phyloP scores from a whole-genome alignment of 1,139 yeast genomes.

The Casaregolazyma lundiana region DNA sequence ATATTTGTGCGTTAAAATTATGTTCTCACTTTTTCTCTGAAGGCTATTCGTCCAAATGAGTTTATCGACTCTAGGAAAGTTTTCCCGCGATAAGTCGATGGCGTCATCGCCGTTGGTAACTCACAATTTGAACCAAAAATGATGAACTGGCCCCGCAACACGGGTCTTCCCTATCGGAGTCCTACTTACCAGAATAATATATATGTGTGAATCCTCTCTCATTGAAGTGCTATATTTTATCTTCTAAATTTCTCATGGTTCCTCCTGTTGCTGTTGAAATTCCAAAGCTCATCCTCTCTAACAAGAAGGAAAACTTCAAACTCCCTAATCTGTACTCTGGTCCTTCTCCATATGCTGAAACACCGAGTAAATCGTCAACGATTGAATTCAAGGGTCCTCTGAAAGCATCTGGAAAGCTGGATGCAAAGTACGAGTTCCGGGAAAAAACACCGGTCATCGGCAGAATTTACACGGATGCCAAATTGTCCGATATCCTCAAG shows the following conservation, averaged over 20 bases:
- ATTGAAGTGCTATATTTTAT: neutral
- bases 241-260: neutral
- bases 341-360: slow-evolving; percentile 26
- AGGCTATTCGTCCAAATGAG: too few species aligned
- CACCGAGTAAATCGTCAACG: slow-evolving; percentile 15
- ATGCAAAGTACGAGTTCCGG: slow-evolving; percentile 24
- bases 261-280: slow-evolving; percentile 9
- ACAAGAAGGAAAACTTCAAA: slow-evolving; percentile 11
- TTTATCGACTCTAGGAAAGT: neutral
- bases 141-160: neutral
- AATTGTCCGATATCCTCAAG: slow-evolving; percentile 46
- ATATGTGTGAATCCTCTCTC: neutral
- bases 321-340: slow-evolving; percentile 15
- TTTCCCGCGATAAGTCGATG: neutral
- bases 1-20: too few species aligned
- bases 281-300: slow-evolving; percentile 9
- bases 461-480: slow-evolving; percentile 27
- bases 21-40: too few species aligned
- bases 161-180: neutral
- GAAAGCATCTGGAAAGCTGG: slow-evolving; percentile 20
- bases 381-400: slow-evolving; percentile 18
- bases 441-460: slow-evolving; percentile 31
- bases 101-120: neutral
- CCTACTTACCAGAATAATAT: neutral
- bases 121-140: neutral